Base-by-base conservation (phyloP, 805 yeast species). In the Ogataea siamensis region DNA sequence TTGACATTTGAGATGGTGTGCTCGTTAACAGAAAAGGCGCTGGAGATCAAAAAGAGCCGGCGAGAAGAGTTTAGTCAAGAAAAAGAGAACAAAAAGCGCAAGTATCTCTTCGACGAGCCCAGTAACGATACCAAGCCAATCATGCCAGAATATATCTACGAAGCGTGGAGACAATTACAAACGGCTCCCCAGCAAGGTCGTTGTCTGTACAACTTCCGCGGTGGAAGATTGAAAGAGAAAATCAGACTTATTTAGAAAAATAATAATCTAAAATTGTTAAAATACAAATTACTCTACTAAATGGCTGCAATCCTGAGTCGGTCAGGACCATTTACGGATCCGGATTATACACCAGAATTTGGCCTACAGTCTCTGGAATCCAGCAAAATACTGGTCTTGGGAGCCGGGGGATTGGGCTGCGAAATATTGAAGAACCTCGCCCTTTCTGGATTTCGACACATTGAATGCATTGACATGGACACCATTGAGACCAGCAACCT, bases 1-100 rank as follows among this genome's bases (percentile, higher is more conserved):
- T 64, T 93, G 38, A 93, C 99, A 1, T 93, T 93, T 67, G 99
- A 93, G 60, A 88, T 91, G 60, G 99, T 93, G 3, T 94, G 98
- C 54, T 81, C 91, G 7, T 64, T 93, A 35, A 93, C 99, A 0
- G 98, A 91, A 62, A 85, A 82, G 51, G 98, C 98, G 1, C 70
- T 91, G 58, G 76, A 73, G 42, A 80, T 93, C 22, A 88, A 89
- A 34, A 39, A 36, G 14, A 31, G 23, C 23, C 33, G 41, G 12
- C 21, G 28, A 8, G 36, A 39, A 32, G 41, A 39, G 32, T 36
- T 36, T 24, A 34, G 34, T 14, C 38, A 36, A 18, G 49, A 45
- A 27, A 45, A 28, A 23, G 75, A 67, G n/a, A 61, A 62, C 26
- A 60, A 68, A 38, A 66, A 72, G 45, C 70, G 74, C 43, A 73